Evolutionary conservation across 495 filamentous ascomycete genomes (phyloP), one percentile per base, ranked within the genome.

Genomic region (Astrocystis sublimbata): DNA sequence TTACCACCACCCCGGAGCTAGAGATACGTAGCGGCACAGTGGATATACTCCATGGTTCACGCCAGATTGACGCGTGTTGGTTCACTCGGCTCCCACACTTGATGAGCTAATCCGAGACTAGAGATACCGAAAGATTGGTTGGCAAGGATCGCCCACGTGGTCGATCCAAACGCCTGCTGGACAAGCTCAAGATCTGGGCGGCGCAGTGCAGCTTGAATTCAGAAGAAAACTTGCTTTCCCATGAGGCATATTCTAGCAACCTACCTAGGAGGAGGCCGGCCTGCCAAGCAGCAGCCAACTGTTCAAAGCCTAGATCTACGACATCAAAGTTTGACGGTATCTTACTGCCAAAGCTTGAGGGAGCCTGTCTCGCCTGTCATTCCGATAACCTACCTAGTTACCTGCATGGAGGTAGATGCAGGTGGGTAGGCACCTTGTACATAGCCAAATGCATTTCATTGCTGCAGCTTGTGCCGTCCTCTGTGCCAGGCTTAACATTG

Each of bases 51-150:
- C 2, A 49, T 15, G 23, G 45, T 49, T 49, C 23, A 49, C 24
- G 45, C 45, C 30, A 49, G 24, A n/a, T n/a, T n/a, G n/a, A n/a
- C n/a, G n/a, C n/a, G n/a, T n/a, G n/a, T n/a, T n/a, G n/a, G n/a
- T n/a, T n/a, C n/a, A n/a, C n/a, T n/a, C n/a, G n/a, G n/a, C n/a
- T n/a, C n/a, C n/a, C n/a, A n/a, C n/a, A n/a, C 46, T 15, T 13
- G 21, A 43, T 57, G 30, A 26, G 19, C 24, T 30, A 57, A 45
- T 26, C 21, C n/a, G 36, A 15, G 38, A 57, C 54, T 57, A 57
- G 45, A 57, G 35, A 57, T 57, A 57, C 54, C 54, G 54, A 57
- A 43, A 28, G 54, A 57, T 45, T 57, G 54, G 54, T 45, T 35
- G 24, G 38, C 54, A 57, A 45, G 54, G 54, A 17, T 45, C 5